A percentile compares a stretch with the other conserved stretches of the same genome.
These are phyloP conservation scores for Globisporangium uncinulatum DNA, from an alignment of 352 stramenopile genomes.

Conservation along the genomic window DNA sequence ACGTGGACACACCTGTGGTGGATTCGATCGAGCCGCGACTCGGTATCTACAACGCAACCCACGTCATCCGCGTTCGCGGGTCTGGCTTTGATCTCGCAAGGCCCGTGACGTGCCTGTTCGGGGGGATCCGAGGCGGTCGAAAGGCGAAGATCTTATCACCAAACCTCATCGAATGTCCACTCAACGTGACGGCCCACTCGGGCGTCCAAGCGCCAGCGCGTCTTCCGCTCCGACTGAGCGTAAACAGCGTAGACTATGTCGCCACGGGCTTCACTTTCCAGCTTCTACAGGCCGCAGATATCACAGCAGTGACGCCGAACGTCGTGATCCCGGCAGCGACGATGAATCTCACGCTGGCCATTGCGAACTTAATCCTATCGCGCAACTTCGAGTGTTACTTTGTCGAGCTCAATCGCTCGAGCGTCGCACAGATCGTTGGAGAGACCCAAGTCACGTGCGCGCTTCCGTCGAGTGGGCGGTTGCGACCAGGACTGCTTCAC, in stretches of 20 bases:
- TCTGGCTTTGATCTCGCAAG: constrained; percentile 16
- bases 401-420: constrained; percentile 20
- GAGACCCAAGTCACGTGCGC: constrained; percentile 17
- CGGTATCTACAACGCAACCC: constrained; percentile 19
- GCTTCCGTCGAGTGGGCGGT: constrained; percentile 2
- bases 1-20: constrained; percentile 23
- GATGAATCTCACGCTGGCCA: constrained; percentile 17
- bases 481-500: constrained; percentile 12
- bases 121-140: not conserved
- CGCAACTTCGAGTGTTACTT: constrained; percentile 26
- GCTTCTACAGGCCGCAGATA: constrained; percentile 14
- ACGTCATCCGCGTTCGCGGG: constrained; percentile 19
- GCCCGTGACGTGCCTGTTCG: constrained; percentile 23
- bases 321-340: constrained; percentile 22
- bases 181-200: not conserved
- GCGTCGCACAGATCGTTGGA: constrained; percentile 17
- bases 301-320: constrained; percentile 17
- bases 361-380: constrained; percentile 14
- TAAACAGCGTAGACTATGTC: constrained; percentile 22
- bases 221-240: constrained; percentile 23
- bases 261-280: constrained; percentile 29
- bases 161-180: constrained; percentile 4
- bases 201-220: not conserved
- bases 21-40: constrained; percentile 17
- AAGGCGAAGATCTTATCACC: constrained; percentile 1